Evolutionary conservation across 176 grass and related monocot species (phyloP).

Genomic region (Puya raimondii): DNA sequence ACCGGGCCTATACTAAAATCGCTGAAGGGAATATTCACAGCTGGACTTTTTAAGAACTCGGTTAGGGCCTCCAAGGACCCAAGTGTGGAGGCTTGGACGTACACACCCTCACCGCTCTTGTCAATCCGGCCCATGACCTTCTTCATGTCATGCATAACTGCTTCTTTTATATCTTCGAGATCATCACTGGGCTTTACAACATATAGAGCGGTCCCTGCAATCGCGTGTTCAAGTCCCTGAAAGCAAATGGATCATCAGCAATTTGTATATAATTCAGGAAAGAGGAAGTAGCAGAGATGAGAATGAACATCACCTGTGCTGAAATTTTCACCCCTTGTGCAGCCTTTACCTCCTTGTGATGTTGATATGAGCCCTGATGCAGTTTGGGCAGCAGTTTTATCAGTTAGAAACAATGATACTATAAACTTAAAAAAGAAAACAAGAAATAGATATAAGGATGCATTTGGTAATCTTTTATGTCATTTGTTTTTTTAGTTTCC

Average conservation of each 20-base stretch:
- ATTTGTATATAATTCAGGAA: not conserved
- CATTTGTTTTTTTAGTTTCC: not conserved
- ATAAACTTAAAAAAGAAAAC: constrained; percentile 5
- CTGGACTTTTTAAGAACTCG: constrained; percentile 75
- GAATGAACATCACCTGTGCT: constrained; percentile 49
- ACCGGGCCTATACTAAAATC: constrained; percentile 95
- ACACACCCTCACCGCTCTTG: constrained; percentile 83
- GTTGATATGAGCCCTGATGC: constrained; percentile 66
- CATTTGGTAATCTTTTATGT: not conserved
- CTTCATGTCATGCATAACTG: constrained; percentile 81
- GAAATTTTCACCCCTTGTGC: constrained; percentile 95
- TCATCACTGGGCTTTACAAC: constrained; percentile 49
- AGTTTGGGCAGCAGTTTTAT: not conserved
- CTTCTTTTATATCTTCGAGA: constrained; percentile 56
- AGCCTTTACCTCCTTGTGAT: constrained; percentile 88
- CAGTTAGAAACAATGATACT: not conserved
- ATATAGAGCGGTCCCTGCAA: constrained; percentile 88
- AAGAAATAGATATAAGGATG: not conserved
- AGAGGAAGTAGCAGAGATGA: constrained; percentile 2
- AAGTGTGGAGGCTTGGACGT: constrained; percentile 89
- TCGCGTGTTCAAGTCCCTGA: constrained; percentile 85
- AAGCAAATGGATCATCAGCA: constrained; percentile 11
- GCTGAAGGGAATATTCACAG: constrained; percentile 75
- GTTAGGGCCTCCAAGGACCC: constrained; percentile 82
- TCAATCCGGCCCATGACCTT: constrained; percentile 69